These are phyloP conservation scores for Phoma herbarum DNA, from an alignment of 2,329 filamentous ascomycete genomes.

Conservation along the genomic window DNA sequence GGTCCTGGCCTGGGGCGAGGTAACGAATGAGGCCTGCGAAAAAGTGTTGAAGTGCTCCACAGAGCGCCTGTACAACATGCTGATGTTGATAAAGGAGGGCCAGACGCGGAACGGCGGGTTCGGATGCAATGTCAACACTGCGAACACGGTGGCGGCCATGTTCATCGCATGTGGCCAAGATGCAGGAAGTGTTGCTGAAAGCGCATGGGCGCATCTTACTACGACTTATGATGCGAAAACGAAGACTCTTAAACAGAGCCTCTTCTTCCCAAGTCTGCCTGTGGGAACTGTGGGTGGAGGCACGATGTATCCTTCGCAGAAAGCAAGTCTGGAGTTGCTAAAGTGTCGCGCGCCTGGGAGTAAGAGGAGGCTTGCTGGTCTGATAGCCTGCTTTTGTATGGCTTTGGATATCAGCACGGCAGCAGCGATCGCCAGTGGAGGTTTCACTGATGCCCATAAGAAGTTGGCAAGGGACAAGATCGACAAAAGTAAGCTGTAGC, in stretches of 20 bases:
- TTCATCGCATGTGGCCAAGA: constrained; percentile 15
- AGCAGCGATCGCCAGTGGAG: constrained; percentile 12
- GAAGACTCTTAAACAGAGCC: constrained; percentile 1
- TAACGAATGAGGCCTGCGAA: constrained; percentile 11
- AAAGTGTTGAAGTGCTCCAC: constrained; percentile 8
- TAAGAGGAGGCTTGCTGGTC: constrained; percentile 9
- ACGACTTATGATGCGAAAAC: constrained; percentile 1
- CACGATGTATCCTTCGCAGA: constrained; percentile 9
- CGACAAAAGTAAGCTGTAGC: background rate
- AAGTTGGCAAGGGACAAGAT: background rate
- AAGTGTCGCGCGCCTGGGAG: constrained; percentile 1
- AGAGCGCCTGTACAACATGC: background rate
- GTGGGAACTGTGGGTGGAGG: constrained; percentile 12
- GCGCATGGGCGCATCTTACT: constrained; percentile 9
- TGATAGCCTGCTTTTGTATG: constrained; percentile 12
- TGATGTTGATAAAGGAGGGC: constrained; percentile 6
- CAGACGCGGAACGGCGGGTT: constrained; percentile 6
- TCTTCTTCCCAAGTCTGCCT: constrained; percentile 16
- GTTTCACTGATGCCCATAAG: background rate
- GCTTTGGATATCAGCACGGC: constrained; percentile 11
- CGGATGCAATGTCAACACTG: constrained; percentile 12
- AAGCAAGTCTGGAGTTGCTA: constrained; percentile 8
- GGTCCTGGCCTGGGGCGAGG: constrained; percentile 29
- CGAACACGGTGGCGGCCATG: constrained; percentile 11
- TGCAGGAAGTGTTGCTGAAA: constrained; percentile 13